Evolutionary conservation across 257 asterid species (phyloP).

Genomic region (Paulownia fortunei): DNA sequence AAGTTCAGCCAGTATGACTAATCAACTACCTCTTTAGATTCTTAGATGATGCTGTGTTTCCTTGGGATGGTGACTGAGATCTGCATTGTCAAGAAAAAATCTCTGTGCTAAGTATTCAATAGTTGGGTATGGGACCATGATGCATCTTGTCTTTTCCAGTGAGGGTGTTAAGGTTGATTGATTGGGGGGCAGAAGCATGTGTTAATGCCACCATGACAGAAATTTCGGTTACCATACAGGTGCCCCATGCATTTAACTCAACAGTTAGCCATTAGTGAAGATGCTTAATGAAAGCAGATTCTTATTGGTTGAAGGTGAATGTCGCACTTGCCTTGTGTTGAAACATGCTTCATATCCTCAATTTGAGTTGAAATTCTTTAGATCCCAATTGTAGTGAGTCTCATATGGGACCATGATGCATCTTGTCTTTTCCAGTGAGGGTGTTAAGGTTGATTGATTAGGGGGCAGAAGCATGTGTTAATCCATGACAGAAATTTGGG

Average conservation of each 20-base stretch:
- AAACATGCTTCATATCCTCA: too few species aligned
- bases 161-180: neutral
- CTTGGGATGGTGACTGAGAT: neutral
- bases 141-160: neutral
- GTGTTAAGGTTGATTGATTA: neutral
- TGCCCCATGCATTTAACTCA: neutral
- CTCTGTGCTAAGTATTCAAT: neutral
- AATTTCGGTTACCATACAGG: neutral
- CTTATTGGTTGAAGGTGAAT: neutral
- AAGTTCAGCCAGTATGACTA: neutral
- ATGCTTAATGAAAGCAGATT: too few species aligned
- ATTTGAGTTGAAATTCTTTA: too few species aligned
- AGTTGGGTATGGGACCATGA: slow-evolving; percentile 5
- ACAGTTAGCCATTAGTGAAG: neutral
- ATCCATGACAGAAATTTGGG: neutral
- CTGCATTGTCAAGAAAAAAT: neutral
- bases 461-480: slow-evolving; percentile 10
- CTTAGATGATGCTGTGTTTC: neutral
- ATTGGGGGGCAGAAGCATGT: slow-evolving; percentile 8
- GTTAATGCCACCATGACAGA: neutral
- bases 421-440: neutral
- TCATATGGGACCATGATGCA: slow-evolving; percentile 9
- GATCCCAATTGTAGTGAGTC: too few species aligned
- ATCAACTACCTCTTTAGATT: neutral
- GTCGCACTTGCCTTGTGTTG: neutral